A percentile compares a stretch with the other conserved stretches of the same genome.
Evolutionary conservation across 2,329 filamentous ascomycete species (phyloP).

Genomic region (Colletotrichum gigasporum): DNA sequence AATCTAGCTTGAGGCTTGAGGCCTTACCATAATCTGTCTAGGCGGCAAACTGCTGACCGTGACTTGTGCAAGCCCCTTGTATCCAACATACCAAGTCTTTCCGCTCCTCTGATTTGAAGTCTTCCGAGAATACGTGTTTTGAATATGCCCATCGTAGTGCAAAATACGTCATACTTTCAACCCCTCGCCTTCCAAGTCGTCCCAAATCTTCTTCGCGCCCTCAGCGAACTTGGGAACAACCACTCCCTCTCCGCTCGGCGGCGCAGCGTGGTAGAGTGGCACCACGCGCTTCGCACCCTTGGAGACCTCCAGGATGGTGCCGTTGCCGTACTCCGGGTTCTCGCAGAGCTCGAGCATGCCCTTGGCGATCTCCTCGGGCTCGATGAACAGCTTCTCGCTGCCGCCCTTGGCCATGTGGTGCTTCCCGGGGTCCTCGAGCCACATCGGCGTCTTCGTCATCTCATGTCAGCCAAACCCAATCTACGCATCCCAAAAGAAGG

Average conservation of each 20-base stretch:
- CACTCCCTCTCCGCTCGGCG: slow-evolving; percentile 35
- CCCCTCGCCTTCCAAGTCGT: slow-evolving; percentile 35
- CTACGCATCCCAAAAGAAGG: no score
- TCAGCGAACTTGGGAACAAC: slow-evolving; percentile 37
- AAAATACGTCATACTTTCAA: slow-evolving; percentile 33
- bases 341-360: slow-evolving; percentile 41
- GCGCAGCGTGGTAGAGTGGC: slow-evolving; percentile 38
- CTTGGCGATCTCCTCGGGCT: slow-evolving; percentile 42
- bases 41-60: no score
- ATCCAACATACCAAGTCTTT: no score
- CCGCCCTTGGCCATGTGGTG: slow-evolving; percentile 36
- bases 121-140: no score
- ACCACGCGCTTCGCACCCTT: slow-evolving; percentile 38
- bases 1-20: not conserved
- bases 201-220: slow-evolving; percentile 35
- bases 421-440: slow-evolving; percentile 43
- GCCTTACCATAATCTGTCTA: no score
- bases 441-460: slow-evolving; percentile 42
- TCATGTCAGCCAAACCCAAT: no score
- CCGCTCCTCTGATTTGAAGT: no score
- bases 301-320: slow-evolving; percentile 44
- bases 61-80: no score
- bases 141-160: no score
- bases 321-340: slow-evolving; percentile 38
- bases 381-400: slow-evolving; percentile 37